Base-by-base conservation (phyloP, 2,329 filamentous ascomycete species). In the Ophiosphaerella herpotricha region DNA sequence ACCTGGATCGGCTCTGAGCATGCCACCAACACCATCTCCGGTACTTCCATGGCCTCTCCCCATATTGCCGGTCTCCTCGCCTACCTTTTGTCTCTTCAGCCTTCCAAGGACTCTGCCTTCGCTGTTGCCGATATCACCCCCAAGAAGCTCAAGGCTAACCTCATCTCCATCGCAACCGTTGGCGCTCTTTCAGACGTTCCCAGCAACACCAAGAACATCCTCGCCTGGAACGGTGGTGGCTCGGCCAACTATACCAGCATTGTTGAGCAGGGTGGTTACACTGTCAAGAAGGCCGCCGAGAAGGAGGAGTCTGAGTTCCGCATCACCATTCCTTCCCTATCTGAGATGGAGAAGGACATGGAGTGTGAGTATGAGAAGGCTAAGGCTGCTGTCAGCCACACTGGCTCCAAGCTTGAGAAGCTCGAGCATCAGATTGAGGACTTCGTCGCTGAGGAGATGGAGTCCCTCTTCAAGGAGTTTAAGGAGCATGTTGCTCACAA, bases 191-290 rank as follows among this genome's bases (percentile, higher is more conserved):
- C 81, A 63, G 91, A 95, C 67, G 87, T 99, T 44, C 93, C 93
- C 60, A 81, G 80, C 43, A 86, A 90, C 74, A 99, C 95, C 64
- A 86, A 86, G 74, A 99, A 99, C 85, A 82, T 96, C 72, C 91
- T 99, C 57, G 93, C 93, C 76, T 99, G 92, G 93, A 99, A 99
- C 85, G 94, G 95, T 74, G 95, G 91, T 79, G 94, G 94, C 71
- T 89, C 85, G 72, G 86, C 83, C 80, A 96, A 99, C 88, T 97
- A 90, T 85, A 83, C 84, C 54, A 81, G 89, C 66, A 96, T 97
- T 68, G 77, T 96, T 58, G 78, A 85, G 64, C 80, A 85, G 64
- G 89, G 90, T 68, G 80, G 84, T 68, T 93, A 92, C 81, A 82
- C 83, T 64, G 80, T 75, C 58, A 66, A 64, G 57, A 68, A 67